Evolutionary conservation across 768 basidiomycete genomes (phyloP), one percentile per base, ranked within the genome.

Genomic region (Suillus clintonianus): DNA sequence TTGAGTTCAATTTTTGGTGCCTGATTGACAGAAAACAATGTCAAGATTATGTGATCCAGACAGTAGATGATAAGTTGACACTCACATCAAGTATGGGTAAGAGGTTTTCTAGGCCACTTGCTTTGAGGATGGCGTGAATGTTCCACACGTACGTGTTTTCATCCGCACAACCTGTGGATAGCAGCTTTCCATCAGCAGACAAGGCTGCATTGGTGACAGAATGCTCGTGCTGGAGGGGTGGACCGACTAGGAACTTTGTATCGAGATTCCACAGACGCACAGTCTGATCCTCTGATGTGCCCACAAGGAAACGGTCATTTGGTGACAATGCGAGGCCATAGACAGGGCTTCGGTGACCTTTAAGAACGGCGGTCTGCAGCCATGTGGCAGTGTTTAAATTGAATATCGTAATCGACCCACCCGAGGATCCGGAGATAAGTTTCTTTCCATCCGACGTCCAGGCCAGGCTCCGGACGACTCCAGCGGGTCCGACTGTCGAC

Each of bases 201-300:
- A 77, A 77, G 0, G 71, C 68, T 14, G 77, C 36, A 51, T 62
- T 19, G 1, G 64, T 54, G 2, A 76, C 76, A 41, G 67, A 67
- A n/a, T 68, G 65, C 11, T 68, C 71, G 64, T 77, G 76, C 47
- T 72, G 69, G 2, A 70, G 47, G 15, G 48, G 48, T 3, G 70
- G 70, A 1, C 70, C 69, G 1, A 75, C 58, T 9, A 67, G 64
- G 7, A 72, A 48, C 32, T 71, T 70, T 0, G 68, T 68, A 41
- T 39, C 24, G 10, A 70, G 39, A 32, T 76, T 67, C 75, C 75
- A 76, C 2, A 76, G 61, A 0, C 76, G 73, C 2, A 70, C 72
- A n/a, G 70, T 69, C 1, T 68, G 73, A 24, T 76, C 75, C 11
- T 67, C 70, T 48, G 75, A 76, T 1, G 68, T 68, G 1, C 76